These are phyloP conservation scores for Phanerochaete carnosa DNA, from an alignment of 768 basidiomycete genomes.

Conservation along the genomic window DNA sequence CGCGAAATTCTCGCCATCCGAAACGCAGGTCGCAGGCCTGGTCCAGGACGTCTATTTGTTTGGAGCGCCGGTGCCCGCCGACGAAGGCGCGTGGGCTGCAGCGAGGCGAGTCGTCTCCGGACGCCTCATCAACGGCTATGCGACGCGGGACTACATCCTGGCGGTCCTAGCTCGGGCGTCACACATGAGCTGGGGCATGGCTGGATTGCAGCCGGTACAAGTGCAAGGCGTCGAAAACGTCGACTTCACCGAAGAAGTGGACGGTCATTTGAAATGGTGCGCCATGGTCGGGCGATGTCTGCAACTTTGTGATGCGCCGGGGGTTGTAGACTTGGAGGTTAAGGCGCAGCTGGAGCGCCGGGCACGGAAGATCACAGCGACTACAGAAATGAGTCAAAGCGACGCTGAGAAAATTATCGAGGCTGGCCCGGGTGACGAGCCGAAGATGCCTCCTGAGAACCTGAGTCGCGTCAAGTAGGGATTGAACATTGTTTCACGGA, in stretches of 20 bases:
- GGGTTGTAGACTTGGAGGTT: constrained; percentile 35
- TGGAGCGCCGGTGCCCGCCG: constrained; percentile 44
- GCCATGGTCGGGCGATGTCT: constrained; percentile 46
- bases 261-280: constrained; percentile 50
- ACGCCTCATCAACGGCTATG: constrained; percentile 53
- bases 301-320: constrained; percentile 36
- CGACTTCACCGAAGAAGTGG: constrained; percentile 40
- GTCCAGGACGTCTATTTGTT: constrained; percentile 55
- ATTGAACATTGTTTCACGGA: not conserved
- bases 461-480: not conserved
- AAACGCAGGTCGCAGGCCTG: constrained; percentile 37
- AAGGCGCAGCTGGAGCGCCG: constrained; percentile 31
- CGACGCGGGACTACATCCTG: constrained; percentile 49
- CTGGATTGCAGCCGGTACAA: constrained; percentile 45
- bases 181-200: constrained; percentile 45
- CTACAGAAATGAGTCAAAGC: constrained; percentile 17
- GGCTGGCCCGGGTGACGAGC: not conserved
- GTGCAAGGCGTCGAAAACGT: constrained; percentile 54
- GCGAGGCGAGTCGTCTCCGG: constrained; percentile 48
- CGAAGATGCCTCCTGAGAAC: not conserved
- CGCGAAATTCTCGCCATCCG: constrained; percentile 37
- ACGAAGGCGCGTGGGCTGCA: constrained; percentile 40
- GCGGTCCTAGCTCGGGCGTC: constrained; percentile 48
- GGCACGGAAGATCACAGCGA: constrained; percentile 19
- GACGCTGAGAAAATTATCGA: constrained; percentile 11